A percentile compares a stretch with the other conserved stretches of the same genome.
Conservation (phyloP, 1,284 basidiomycete species). For the Microbotryum scabiosae region DNA sequence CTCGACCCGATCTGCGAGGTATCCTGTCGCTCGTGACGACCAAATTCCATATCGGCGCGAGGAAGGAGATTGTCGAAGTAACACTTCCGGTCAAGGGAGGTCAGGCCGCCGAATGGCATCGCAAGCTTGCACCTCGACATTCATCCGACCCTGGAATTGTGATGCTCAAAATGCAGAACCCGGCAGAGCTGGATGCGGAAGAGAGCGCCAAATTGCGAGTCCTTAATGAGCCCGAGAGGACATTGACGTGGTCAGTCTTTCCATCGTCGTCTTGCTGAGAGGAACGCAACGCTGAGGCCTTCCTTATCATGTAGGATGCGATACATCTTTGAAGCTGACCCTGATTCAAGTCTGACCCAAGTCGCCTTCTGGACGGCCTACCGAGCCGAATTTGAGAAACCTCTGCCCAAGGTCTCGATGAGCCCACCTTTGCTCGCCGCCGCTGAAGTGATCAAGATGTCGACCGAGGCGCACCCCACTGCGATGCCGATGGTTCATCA, state of each 20-base stretch:
- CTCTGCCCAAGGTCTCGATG: conserved; percentile 44
- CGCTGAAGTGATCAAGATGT: conserved; percentile 78
- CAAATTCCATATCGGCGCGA: conserved; percentile 60
- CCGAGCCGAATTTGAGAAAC: conserved; percentile 49
- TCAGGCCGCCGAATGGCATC: conserved; percentile 39
- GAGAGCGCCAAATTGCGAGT: background rate
- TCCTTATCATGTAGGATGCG: too few species aligned
- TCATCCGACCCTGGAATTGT: background rate
- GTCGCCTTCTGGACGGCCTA: conserved; percentile 85
- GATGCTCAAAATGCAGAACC: background rate
- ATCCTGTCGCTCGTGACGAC: conserved; percentile 58
- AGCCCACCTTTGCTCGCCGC: conserved; percentile 54
- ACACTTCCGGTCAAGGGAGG: conserved; percentile 45
- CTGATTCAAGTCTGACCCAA: conserved; percentile 69
- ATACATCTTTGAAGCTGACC: conserved; percentile 59
- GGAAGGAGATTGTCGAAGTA: conserved; percentile 51
- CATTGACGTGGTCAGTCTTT: conserved; percentile 57
- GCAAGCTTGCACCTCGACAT: conserved; percentile 50
- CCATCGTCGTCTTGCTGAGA: background rate
- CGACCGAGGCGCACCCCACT: conserved; percentile 63
- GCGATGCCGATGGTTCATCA: conserved; percentile 74
- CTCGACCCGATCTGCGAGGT: conserved; percentile 57
- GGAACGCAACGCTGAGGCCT: too few species aligned
- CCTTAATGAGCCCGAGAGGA: conserved; percentile 6
- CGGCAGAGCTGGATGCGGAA: background rate